These are phyloP conservation scores for Diatrype stigma DNA, from an alignment of 2,329 filamentous ascomycete species.

Conservation along the genomic window DNA sequence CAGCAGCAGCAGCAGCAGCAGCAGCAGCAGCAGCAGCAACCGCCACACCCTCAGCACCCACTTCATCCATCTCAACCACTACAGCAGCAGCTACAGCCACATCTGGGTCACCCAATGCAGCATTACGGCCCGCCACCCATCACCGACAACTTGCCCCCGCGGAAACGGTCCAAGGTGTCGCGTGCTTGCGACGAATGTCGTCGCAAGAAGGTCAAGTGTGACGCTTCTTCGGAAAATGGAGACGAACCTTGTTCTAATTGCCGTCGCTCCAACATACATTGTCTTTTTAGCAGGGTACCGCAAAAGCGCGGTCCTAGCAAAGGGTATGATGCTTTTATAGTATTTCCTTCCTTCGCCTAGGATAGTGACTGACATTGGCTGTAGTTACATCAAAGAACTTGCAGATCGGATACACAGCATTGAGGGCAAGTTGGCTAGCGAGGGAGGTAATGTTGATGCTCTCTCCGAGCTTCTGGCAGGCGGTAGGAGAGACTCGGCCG, in stretches of 20 bases:
- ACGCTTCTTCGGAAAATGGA: conserved; percentile 70
- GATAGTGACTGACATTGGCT: neutral
- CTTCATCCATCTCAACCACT: conserved; percentile 15
- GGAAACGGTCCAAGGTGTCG: conserved; percentile 82
- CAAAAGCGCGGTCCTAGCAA: conserved; percentile 89
- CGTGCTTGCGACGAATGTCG: conserved; percentile 86
- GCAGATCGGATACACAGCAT: conserved; percentile 80
- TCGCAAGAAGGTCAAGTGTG: conserved; percentile 86
- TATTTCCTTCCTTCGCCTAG: neutral
- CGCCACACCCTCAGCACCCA: conserved; percentile 26
- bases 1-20: too few relatives aligned
- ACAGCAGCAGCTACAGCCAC: conserved; percentile 28
- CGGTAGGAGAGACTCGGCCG: conserved; percentile 36
- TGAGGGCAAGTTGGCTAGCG: conserved; percentile 68
- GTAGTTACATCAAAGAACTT: conserved; percentile 79
- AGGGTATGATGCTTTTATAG: conserved; percentile 38
- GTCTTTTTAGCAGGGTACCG: conserved; percentile 80
- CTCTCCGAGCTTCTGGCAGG: conserved; percentile 36
- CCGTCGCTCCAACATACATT: conserved; percentile 68
- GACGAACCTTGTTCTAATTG: conserved; percentile 78
- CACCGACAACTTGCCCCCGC: conserved; percentile 59
- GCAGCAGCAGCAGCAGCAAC: conserved; percentile 12
- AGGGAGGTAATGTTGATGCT: conserved; percentile 41
- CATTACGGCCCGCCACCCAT: conserved; percentile 30
- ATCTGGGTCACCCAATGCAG: conserved; percentile 32